Evolutionary conservation across 2,329 filamentous ascomycete species (phyloP).

Genomic region (Coniochaeta hoffmannii): DNA sequence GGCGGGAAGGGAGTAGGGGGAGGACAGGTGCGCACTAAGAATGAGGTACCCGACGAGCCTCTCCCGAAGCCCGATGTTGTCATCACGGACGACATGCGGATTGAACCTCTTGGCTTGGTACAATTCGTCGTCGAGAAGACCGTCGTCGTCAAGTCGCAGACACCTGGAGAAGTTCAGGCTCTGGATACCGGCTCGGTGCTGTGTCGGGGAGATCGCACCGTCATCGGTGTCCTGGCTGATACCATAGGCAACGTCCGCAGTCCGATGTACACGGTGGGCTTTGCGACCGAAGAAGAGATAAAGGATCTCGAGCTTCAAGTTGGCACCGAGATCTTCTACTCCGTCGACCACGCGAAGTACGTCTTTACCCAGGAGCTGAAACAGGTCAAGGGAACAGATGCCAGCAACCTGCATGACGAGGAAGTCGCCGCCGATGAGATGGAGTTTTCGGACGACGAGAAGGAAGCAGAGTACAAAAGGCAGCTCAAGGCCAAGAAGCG

Average conservation of each 20-base stretch:
- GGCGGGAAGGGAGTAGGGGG: conserved; percentile 25
- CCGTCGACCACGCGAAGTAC: conserved; percentile 68
- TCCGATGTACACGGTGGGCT: conserved; percentile 78
- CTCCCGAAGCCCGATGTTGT: conserved; percentile 69
- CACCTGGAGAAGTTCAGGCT: conserved; percentile 74
- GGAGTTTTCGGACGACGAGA: conserved; percentile 96
- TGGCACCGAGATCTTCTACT: conserved; percentile 71
- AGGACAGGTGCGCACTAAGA: conserved; percentile 65
- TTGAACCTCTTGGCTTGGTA: conserved; percentile 68
- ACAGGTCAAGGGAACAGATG: conserved; percentile 79
- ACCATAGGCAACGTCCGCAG: conserved; percentile 79
- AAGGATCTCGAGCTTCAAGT: conserved; percentile 57
- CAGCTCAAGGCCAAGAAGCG: conserved; percentile 60
- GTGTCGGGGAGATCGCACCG: conserved; percentile 65
- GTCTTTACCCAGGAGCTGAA: conserved; percentile 82
- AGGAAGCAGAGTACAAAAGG: conserved; percentile 75
- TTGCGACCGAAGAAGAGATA: conserved; percentile 60
- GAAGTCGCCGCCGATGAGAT: conserved; percentile 79
- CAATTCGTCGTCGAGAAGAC: conserved; percentile 73
- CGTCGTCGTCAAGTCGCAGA: conserved; percentile 70
- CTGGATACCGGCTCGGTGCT: conserved; percentile 79
- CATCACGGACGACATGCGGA: conserved; percentile 70
- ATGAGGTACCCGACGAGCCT: conserved; percentile 61
- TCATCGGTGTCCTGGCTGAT: conserved; percentile 79
- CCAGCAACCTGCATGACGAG: conserved; percentile 91